Evolutionary conservation across 768 basidiomycete genomes (phyloP), one percentile per base, ranked within the genome.

Genomic region (Gloeophyllum trabeum): DNA sequence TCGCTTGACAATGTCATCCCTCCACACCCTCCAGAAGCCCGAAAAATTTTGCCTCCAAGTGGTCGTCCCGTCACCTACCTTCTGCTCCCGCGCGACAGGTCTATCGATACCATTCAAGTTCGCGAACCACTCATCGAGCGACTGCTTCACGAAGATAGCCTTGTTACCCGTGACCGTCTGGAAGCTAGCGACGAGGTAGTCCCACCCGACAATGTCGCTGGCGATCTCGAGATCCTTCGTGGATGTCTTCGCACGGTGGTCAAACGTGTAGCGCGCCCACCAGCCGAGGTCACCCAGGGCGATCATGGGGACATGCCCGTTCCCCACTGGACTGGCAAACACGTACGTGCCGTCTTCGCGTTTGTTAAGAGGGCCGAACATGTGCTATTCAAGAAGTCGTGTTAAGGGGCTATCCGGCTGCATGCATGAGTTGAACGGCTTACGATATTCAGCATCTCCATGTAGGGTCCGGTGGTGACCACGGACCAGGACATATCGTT

Each of bases 11-110:
- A 70, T 49, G 46, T 64, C 62, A 40, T 74, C 71, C 23, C 66
- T 51, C 57, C 59, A 73, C 39, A 61, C 42, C 10, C 56, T 56
- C 66, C 65, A 73, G 53, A 63, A 70, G 3, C 57, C 62, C 21
- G 55, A 54, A 50, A 71, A 71, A 50, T 66, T 70, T 54, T 68
- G 51, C 21, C 21, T 44, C 48, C 48, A 55, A n/a, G 48, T 51
- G 41, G 51, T 54, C 35, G 46, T 39, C 26, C 46, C 52, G 19
- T 35, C 10, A 21, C 21, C 49, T n/a, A n/a, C n/a, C n/a, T n/a
- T n/a, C 6, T 38, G 36, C 32, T 49, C 49, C 24, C 42, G 43
- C 35, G 52, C 58, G 10, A 57, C 42, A 1, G 53, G 57, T 18
- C 24, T 20, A 21, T 59, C 55, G 4, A 46, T 35, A 20, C 46